A percentile compares a stretch with the other conserved stretches of the same genome.
Conservation (phyloP, 345 rosid species). For the Eucalyptus pauciflora region DNA sequence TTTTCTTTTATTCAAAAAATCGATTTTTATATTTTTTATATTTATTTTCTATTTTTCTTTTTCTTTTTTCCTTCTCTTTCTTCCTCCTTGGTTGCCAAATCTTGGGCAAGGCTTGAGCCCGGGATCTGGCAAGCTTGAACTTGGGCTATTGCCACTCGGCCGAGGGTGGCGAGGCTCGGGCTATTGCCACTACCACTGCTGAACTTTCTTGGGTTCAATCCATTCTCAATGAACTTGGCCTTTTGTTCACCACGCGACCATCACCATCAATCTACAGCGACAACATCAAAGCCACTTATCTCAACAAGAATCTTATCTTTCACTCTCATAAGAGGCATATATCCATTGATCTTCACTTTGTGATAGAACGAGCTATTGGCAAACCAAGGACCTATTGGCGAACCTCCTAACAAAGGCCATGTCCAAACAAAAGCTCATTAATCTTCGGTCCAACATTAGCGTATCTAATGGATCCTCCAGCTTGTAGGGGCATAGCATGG, state of each 20-base stretch:
- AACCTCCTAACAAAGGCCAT: neutral
- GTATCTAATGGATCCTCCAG: neutral
- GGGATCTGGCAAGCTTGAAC: no score
- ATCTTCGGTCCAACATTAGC: neutral
- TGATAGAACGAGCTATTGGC: no score
- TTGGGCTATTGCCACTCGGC: no score
- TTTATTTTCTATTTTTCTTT: no score
- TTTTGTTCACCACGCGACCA: neutral
- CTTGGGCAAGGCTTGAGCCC: no score
- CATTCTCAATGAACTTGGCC: neutral
- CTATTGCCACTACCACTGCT: accelerated
- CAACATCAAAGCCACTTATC: neutral
- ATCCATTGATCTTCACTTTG: neutral
- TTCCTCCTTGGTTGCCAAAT: no score
- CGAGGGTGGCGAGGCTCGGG: no score
- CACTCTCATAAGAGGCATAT: neutral
- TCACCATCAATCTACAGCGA: accelerated
- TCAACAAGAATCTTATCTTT: neutral
- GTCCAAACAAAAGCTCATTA: neutral
- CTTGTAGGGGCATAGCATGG: neutral
- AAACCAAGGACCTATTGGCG: neutral
- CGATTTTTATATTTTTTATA: no score
- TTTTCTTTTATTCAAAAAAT: no score
- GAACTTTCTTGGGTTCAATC: neutral
- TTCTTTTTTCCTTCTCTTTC: no score